These are phyloP conservation scores for Xylariales sp. DNA, from an alignment of 2,329 filamentous ascomycete species.

Conservation along the genomic window DNA sequence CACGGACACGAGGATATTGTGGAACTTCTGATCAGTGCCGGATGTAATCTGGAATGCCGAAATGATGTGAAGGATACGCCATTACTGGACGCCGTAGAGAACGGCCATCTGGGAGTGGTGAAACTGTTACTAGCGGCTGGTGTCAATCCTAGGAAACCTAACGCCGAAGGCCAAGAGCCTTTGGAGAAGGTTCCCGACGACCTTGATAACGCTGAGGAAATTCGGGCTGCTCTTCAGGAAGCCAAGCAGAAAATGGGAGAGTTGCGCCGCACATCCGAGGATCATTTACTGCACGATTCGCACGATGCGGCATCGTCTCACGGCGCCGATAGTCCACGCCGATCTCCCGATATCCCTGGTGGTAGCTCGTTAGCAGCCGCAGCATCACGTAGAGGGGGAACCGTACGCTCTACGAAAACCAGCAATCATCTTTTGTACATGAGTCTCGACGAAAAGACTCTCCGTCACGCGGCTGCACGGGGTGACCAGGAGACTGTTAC, in stretches of 20 bases:
- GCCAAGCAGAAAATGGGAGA: slow-evolving; percentile 53
- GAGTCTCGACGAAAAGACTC: slow-evolving; percentile 57
- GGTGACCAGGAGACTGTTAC: slow-evolving; percentile 60
- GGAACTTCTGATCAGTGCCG: slow-evolving; percentile 76
- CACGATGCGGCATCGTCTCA: slow-evolving; percentile 48
- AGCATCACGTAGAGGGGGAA: slow-evolving; percentile 45
- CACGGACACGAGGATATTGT: slow-evolving; percentile 86
- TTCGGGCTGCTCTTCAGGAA: slow-evolving; percentile 63
- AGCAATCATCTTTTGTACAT: slow-evolving; percentile 61
- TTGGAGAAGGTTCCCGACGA: slow-evolving; percentile 77
- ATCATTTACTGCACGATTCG: slow-evolving; percentile 45
- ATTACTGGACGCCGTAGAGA: slow-evolving; percentile 92
- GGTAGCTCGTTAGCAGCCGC: slow-evolving; percentile 26
- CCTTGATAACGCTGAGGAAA: slow-evolving; percentile 73
- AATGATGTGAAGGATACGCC: slow-evolving; percentile 87
- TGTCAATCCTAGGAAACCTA: slow-evolving; percentile 86
- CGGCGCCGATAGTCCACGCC: slow-evolving; percentile 53
- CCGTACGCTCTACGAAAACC: slow-evolving; percentile 57
- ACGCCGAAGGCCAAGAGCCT: slow-evolving; percentile 89
- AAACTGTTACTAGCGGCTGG: slow-evolving; percentile 78
- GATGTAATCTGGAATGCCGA: slow-evolving; percentile 76
- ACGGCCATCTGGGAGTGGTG: slow-evolving; percentile 86
- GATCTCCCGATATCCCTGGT: slow-evolving; percentile 44
- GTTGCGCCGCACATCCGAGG: slow-evolving; percentile 52
- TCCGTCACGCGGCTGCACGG: slow-evolving; percentile 55